Conservation (phyloP, 192 early-diverging fungal genomes). For the Martensiomyces pterosporus region DNA sequence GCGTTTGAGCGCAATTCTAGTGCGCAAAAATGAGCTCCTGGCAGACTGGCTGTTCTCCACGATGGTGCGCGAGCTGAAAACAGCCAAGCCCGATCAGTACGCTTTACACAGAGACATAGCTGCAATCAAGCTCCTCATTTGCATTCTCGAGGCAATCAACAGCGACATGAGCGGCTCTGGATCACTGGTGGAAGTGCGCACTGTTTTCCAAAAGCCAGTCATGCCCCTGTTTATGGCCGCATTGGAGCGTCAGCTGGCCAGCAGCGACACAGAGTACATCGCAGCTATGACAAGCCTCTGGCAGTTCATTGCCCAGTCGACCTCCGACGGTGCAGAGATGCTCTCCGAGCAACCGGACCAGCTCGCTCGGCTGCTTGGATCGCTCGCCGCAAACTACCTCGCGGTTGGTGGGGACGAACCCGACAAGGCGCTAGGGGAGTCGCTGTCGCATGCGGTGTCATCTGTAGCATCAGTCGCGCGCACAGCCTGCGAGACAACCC, state of each 20-base stretch:
- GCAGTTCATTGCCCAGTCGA: slow-evolving; percentile 17
- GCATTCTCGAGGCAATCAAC: slow-evolving; percentile 27
- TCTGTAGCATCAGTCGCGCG: slow-evolving; percentile 21
- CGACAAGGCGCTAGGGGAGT: slow-evolving; percentile 1
- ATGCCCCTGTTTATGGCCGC: slow-evolving; percentile 29
- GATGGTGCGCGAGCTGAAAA: slow-evolving; percentile 41
- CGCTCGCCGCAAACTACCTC: slow-evolving; percentile 9
- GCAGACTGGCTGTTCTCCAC: slow-evolving; percentile 41
- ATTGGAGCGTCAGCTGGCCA: slow-evolving; percentile 9
- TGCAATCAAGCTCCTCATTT: slow-evolving; percentile 12
- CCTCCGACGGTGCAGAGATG: slow-evolving; percentile 25
- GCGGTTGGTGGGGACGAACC: no score
- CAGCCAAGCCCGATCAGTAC: slow-evolving; percentile 7
- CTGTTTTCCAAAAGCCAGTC: slow-evolving; percentile 21
- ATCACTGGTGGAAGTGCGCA: slow-evolving; percentile 15
- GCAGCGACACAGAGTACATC: slow-evolving; percentile 6
- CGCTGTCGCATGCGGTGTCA: slow-evolving; percentile 7
- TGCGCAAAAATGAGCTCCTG: slow-evolving; percentile 39
- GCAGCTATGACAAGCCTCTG: slow-evolving; percentile 19
- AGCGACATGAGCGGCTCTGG: not conserved
- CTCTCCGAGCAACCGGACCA: slow-evolving; percentile 24
- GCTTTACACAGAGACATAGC: slow-evolving; percentile 14
- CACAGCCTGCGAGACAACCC: slow-evolving; percentile 27
- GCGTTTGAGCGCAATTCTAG: slow-evolving; percentile 21
- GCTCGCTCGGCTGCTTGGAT: slow-evolving; percentile 17